Percentiles rank a stretch among this genome's conserved stretches.
Conservation (phyloP, 2,329 filamentous ascomycete species). For the Claviceps monticola region DNA sequence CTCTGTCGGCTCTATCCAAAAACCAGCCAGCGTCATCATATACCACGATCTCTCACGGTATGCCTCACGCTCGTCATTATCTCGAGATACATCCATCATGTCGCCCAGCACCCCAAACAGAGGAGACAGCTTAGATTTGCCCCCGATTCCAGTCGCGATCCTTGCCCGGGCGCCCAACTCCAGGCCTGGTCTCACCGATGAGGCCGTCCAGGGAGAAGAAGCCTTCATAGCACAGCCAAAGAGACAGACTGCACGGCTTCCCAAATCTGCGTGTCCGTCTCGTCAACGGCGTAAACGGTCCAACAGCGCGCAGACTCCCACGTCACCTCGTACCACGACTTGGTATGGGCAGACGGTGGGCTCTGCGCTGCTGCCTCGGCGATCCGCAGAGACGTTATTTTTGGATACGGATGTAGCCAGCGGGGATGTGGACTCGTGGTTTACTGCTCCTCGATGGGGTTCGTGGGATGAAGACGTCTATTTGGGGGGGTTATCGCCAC, state of each 20-base stretch:
- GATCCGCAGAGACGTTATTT: conserved; percentile 19
- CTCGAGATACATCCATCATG: conserved; percentile 17
- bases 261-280: conserved; percentile 37
- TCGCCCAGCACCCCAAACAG: conserved; percentile 14
- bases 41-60: conserved; percentile 26
- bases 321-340: conserved; percentile 21
- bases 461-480: conserved; percentile 33
- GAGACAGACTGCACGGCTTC: conserved; percentile 30
- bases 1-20: conserved; percentile 24
- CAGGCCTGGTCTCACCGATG: conserved; percentile 48
- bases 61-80: conserved; percentile 9
- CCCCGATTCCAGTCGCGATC: conserved; percentile 34
- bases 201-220: conserved; percentile 44
- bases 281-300: conserved; percentile 21
- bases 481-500: conserved; percentile 33
- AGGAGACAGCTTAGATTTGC: conserved; percentile 30
- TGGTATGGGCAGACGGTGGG: conserved; percentile 26
- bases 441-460: conserved; percentile 27
- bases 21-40: conserved; percentile 39
- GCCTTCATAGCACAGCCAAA: conserved; percentile 41
- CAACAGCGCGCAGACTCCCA: conserved; percentile 33
- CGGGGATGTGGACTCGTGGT: conserved; percentile 23
- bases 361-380: conserved; percentile 14
- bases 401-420: background rate
- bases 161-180: conserved; percentile 48